Evolutionary conservation across 1,139 yeast species (phyloP).

Genomic region (Blastobotrys illinoisensis): DNA sequence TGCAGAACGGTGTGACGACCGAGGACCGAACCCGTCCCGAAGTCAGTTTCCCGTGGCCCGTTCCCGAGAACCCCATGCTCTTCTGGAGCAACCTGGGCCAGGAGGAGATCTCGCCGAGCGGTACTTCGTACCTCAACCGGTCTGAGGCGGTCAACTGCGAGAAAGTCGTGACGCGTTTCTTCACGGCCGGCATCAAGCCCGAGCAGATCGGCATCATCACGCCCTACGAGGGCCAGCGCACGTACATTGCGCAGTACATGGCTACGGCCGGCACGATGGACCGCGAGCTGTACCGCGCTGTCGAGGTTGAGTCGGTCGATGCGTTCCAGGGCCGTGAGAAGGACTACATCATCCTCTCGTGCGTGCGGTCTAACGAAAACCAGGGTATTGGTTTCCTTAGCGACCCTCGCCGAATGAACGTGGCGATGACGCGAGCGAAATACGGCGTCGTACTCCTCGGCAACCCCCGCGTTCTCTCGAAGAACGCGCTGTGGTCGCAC

Average conservation of each 20-base stretch:
- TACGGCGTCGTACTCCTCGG: conserved; percentile 81
- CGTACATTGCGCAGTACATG: conserved; percentile 76
- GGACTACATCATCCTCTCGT: conserved; percentile 79
- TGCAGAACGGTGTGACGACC: conserved; percentile 84
- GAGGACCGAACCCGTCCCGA: conserved; percentile 57
- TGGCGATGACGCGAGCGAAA: conserved; percentile 86
- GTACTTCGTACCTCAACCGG: conserved; percentile 80
- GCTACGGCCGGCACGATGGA: conserved; percentile 60
- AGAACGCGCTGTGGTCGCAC: conserved; percentile 74
- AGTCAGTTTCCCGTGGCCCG: conserved; percentile 85
- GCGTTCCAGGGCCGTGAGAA: conserved; percentile 97
- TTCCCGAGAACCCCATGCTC: conserved; percentile 80
- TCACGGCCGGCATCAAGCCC: conserved; percentile 75
- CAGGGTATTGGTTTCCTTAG: conserved; percentile 81
- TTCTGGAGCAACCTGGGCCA: conserved; percentile 89
- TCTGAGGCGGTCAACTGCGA: conserved; percentile 91
- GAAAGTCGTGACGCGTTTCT: conserved; percentile 65
- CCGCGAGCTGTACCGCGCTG: conserved; percentile 58
- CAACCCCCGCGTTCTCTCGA: conserved; percentile 71
- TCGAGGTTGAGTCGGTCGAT: conserved; percentile 90
- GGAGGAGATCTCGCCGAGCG: conserved; percentile 80
- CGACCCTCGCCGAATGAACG: conserved; percentile 88
- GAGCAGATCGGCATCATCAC: conserved; percentile 87
- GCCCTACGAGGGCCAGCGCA: conserved; percentile 92
- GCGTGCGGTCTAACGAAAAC: conserved; percentile 85